phyloP scores from a whole-genome alignment of 2,329 filamentous ascomycete species.

The Cercospora sp. region DNA sequence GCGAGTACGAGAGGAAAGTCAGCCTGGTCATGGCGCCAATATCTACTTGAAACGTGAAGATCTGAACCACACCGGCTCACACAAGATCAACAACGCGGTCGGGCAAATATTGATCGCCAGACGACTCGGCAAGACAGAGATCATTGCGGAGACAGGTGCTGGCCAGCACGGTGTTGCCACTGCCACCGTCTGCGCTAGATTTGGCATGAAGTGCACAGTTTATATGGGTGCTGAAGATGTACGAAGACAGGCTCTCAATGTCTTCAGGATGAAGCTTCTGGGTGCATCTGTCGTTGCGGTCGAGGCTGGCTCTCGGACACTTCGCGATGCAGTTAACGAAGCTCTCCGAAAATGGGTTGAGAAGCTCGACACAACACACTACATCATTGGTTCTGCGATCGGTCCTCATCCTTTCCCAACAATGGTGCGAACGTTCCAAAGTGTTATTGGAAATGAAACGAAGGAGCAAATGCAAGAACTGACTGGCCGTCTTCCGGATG shows the following conservation, averaged over 20 bases:
- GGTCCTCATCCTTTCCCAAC: constrained; percentile 97
- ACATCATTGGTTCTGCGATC: constrained; percentile 96
- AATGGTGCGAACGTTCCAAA: constrained; percentile 96
- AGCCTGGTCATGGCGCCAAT: constrained; percentile 76
- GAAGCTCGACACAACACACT: constrained; percentile 89
- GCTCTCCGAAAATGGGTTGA: constrained; percentile 93
- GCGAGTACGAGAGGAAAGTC: constrained; percentile 32
- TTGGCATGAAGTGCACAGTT: constrained; percentile 95
- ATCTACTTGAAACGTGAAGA: constrained; percentile 99
- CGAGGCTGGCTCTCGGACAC: constrained; percentile 75
- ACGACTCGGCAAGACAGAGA: constrained; percentile 88
- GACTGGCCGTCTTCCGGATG: constrained; percentile 87
- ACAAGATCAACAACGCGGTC: constrained; percentile 99
- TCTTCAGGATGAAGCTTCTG: constrained; percentile 96
- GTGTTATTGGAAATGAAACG: constrained; percentile 91
- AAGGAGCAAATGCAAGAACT: constrained; percentile 85
- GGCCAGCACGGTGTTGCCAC: constrained; percentile 98
- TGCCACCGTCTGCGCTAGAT: constrained; percentile 95
- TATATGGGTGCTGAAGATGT: constrained; percentile 99
- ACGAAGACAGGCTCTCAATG: constrained; percentile 90
- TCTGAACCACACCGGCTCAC: constrained; percentile 93
- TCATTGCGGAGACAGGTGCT: constrained; percentile 96
- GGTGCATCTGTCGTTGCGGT: constrained; percentile 91
- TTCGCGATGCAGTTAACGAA: constrained; percentile 78
- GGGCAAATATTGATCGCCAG: constrained; percentile 87